These are phyloP conservation scores for Ceratorhiza oryzae-sativae DNA, from an alignment of 1,284 basidiomycete species.

Conservation along the genomic window DNA sequence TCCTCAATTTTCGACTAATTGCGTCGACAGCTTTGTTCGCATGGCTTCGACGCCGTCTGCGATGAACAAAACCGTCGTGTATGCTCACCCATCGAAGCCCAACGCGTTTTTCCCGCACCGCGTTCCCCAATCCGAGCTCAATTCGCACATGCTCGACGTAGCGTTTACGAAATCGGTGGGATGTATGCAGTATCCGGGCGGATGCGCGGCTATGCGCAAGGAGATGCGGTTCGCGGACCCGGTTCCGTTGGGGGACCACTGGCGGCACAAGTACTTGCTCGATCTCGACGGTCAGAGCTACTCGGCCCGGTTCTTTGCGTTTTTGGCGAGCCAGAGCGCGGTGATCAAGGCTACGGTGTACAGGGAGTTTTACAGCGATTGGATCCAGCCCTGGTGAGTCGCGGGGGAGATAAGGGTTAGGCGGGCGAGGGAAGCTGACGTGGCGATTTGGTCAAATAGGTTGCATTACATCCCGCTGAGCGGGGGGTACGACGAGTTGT, in stretches of 20 bases:
- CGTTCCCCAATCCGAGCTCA: conserved; percentile 70
- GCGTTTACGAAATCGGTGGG: conserved; percentile 81
- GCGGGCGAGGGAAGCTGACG: not conserved
- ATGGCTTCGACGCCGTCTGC: conserved; percentile 71
- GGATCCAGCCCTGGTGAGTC: conserved; percentile 82
- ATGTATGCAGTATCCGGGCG: conserved; percentile 56
- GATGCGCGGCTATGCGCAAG: conserved; percentile 70
- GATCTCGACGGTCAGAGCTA: conserved; percentile 97
- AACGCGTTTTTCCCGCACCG: conserved; percentile 61
- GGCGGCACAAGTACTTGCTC: conserved; percentile 91
- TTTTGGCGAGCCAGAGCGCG: conserved; percentile 86
- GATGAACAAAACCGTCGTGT: conserved; percentile 73
- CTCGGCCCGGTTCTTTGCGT: conserved; percentile 85
- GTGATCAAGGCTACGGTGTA: conserved; percentile 91
- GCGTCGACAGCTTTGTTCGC: conserved; percentile 69
- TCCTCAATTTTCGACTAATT: conserved; percentile 39
- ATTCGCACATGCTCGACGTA: conserved; percentile 84
- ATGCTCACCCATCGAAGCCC: conserved; percentile 72
- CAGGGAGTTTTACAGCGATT: conserved; percentile 85
- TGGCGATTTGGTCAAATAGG: conserved; percentile 57
- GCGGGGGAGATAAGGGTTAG: conserved; percentile 42
- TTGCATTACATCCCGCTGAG: conserved; percentile 93
- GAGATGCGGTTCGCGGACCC: conserved; percentile 79
- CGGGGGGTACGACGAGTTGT: conserved; percentile 84
- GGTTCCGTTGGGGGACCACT: conserved; percentile 83